A percentile compares a stretch with the other conserved stretches of the same genome.
phyloP scores from a whole-genome alignment of 768 basidiomycete genomes.

The Leccinum truebloodii region DNA sequence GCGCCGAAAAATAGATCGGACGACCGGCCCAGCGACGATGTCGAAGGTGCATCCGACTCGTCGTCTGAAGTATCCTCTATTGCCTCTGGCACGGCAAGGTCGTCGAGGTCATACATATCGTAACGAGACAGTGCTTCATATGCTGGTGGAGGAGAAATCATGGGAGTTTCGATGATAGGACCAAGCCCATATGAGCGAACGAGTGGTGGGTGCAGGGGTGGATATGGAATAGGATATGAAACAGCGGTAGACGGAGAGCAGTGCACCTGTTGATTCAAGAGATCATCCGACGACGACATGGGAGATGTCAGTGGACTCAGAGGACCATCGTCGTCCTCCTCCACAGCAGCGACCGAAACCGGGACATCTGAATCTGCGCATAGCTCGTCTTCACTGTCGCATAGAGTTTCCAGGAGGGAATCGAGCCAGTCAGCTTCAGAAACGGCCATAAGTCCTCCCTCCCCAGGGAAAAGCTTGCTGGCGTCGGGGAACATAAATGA shows the following conservation, averaged over 20 bases:
- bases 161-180: slow-evolving; percentile 43
- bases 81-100: slow-evolving; percentile 72
- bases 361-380: slow-evolving; percentile 45
- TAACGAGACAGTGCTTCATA: slow-evolving; percentile 65
- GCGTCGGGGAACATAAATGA: slow-evolving; percentile 84
- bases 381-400: slow-evolving; percentile 68
- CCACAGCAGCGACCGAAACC: slow-evolving; percentile 48
- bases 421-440: slow-evolving; percentile 84
- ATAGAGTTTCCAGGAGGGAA: slow-evolving; percentile 72
- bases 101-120: slow-evolving; percentile 63
- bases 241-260: slow-evolving; percentile 48
- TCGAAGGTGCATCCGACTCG: slow-evolving; percentile 71
- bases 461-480: slow-evolving; percentile 48
- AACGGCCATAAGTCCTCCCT: slow-evolving; percentile 36
- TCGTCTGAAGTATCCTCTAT: slow-evolving; percentile 87
- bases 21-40: slow-evolving; percentile 61
- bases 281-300: slow-evolving; percentile 78
- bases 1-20: slow-evolving; percentile 54
- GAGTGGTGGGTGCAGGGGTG: slow-evolving; percentile 58
- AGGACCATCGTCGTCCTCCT: slow-evolving; percentile 58
- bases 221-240: slow-evolving; percentile 68
- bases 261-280: slow-evolving; percentile 53
- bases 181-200: slow-evolving; percentile 53
- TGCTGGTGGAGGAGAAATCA: slow-evolving; percentile 38
- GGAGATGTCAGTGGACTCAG: slow-evolving; percentile 68